Conservation (phyloP, 768 basidiomycete genomes). For the Pisolithus sp. region DNA sequence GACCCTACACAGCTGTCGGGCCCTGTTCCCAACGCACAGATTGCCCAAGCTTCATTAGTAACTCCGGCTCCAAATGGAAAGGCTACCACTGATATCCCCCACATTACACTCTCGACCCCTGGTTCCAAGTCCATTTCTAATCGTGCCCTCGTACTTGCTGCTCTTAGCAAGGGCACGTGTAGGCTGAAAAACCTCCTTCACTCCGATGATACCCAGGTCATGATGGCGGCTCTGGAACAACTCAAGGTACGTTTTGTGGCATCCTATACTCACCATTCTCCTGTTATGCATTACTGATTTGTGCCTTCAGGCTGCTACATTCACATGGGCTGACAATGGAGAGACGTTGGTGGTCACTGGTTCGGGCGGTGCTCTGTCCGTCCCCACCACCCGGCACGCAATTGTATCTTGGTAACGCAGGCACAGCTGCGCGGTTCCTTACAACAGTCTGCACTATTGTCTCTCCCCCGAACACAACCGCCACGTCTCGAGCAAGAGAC, state of each 20-base stretch:
- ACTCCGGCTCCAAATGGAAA: neutral
- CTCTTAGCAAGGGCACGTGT: constrained; percentile 84
- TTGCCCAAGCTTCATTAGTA: constrained; percentile 21
- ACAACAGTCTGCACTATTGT: constrained; percentile 94
- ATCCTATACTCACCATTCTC: neutral
- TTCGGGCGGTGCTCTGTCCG: constrained; percentile 70
- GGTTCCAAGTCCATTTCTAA: constrained; percentile 97
- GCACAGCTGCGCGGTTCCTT: constrained; percentile 95
- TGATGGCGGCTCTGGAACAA: constrained; percentile 91
- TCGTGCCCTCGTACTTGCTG: constrained; percentile 87
- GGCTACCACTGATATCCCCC: constrained; percentile 8
- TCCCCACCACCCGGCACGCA: constrained; percentile 79
- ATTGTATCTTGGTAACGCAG: constrained; percentile 94
- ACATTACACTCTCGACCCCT: constrained; percentile 79
- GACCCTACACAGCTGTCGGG: constrained; percentile 15
- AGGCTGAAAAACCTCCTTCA: constrained; percentile 86
- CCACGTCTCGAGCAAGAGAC: constrained; percentile 33
- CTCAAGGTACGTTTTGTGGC: constrained; percentile 55
- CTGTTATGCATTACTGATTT: neutral
- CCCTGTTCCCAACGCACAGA: neutral
- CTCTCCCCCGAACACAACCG: constrained; percentile 32
- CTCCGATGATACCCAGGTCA: constrained; percentile 97
- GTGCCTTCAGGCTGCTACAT: constrained; percentile 68
- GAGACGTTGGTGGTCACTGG: constrained; percentile 92
- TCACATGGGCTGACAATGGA: constrained; percentile 93